Conservation (phyloP, 2,329 filamentous ascomycete species). For the Emericellopsis atlantica region DNA sequence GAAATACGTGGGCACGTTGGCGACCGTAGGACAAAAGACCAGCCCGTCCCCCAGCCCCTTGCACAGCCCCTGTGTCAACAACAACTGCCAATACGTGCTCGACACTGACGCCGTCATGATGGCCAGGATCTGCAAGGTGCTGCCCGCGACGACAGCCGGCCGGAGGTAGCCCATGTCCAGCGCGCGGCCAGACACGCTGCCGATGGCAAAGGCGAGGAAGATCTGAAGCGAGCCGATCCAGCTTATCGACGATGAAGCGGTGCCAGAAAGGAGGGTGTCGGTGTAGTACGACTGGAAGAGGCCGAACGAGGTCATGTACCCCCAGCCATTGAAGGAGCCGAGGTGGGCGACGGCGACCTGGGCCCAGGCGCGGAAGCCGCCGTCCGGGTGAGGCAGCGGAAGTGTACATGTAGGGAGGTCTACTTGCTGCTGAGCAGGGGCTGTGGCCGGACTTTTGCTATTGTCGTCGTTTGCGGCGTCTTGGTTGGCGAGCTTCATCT, state of each 20-base stretch:
- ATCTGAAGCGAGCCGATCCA: conserved; percentile 37
- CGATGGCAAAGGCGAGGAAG: conserved; percentile 26
- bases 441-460: too few species aligned
- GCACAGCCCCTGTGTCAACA: conserved; percentile 42
- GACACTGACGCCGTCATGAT: conserved; percentile 30
- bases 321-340: conserved; percentile 9
- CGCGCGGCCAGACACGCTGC: conserved; percentile 25
- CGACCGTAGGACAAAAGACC: conserved; percentile 38
- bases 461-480: too few species aligned
- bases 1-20: conserved; percentile 50
- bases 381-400: too few species aligned
- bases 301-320: conserved; percentile 24
- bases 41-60: conserved; percentile 42
- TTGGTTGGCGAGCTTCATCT: too few species aligned
- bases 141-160: conserved; percentile 17
- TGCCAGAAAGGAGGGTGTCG: conserved; percentile 9
- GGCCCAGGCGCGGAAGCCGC: too few species aligned
- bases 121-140: conserved; percentile 29
- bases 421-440: too few species aligned
- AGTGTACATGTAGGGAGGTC: too few species aligned
- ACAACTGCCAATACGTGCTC: conserved; percentile 30
- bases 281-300: conserved; percentile 27
- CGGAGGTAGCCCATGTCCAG: conserved; percentile 28
- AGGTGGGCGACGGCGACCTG: too few species aligned
- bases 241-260: conserved; percentile 13